Evolutionary conservation across 2,329 filamentous ascomycete genomes (phyloP).

Genomic region (Xylaria sp.): DNA sequence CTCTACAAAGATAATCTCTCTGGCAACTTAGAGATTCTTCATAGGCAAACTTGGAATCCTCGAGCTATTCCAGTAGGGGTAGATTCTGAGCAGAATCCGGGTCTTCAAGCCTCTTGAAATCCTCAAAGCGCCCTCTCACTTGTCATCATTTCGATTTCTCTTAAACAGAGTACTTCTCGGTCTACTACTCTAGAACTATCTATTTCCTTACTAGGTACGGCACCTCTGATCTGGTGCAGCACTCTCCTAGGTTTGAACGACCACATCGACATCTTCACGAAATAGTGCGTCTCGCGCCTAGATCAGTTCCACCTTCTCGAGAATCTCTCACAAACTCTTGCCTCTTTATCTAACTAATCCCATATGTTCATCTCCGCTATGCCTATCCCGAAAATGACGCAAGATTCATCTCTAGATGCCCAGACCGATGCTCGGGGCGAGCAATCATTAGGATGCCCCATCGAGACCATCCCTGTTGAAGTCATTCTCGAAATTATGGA

Average conservation of each 20-base stretch:
- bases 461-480: slow-evolving; percentile 56
- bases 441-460: slow-evolving; percentile 13
- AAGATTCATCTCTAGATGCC: neutral
- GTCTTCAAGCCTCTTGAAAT: neutral
- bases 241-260: neutral
- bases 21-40: neutral
- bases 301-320: neutral
- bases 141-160: neutral
- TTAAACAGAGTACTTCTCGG: neutral
- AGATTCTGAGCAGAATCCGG: neutral
- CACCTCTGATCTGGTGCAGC: neutral
- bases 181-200: neutral
- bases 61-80: neutral
- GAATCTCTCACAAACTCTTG: neutral
- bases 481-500: slow-evolving; percentile 62
- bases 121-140: neutral
- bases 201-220: neutral
- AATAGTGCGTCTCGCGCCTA: neutral
- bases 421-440: slow-evolving; percentile 17
- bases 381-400: slow-evolving; percentile 15
- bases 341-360: neutral
- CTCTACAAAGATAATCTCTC: neutral
- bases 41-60: neutral
- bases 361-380: neutral
- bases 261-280: neutral